phyloP scores from a whole-genome alignment of 1,284 basidiomycete species.

The Athelia sp. region DNA sequence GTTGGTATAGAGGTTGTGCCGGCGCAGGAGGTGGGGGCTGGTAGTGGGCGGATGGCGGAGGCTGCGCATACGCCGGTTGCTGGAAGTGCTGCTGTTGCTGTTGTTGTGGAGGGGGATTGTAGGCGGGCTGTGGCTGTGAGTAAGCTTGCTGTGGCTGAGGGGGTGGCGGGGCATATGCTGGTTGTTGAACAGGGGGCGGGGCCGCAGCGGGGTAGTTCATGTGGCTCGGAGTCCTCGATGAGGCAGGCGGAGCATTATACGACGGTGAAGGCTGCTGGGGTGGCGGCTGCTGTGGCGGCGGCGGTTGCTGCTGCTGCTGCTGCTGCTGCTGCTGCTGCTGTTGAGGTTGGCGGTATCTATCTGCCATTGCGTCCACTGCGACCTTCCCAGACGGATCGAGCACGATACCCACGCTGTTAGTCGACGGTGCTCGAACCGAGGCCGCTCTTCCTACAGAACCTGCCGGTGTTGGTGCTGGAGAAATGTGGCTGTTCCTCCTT shows the following conservation, averaged over 20 bases:
- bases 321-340: slow-evolving; percentile 23
- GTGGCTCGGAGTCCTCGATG: too few species aligned
- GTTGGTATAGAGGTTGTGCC: not conserved
- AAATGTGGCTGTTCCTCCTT: slow-evolving; percentile 25
- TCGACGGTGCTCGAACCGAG: slow-evolving; percentile 28
- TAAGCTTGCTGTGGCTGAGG: not conserved
- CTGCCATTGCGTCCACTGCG: slow-evolving; percentile 76
- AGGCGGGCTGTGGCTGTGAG: slow-evolving; percentile 5
- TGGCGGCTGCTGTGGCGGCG: not conserved
- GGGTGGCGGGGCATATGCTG: not conserved
- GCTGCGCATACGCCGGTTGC: slow-evolving; percentile 16
- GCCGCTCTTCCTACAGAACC: slow-evolving; percentile 7
- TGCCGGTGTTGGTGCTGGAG: slow-evolving; percentile 12
- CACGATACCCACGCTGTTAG: slow-evolving; percentile 62
- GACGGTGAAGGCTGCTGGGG: not conserved
- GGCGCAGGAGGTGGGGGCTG: not conserved
- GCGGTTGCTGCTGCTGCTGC: slow-evolving; percentile 17
- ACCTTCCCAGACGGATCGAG: slow-evolving; percentile 77
- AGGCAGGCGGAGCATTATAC: too few species aligned
- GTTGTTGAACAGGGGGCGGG: not conserved
- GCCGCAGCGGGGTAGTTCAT: not conserved
- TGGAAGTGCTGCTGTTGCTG: slow-evolving; percentile 27
- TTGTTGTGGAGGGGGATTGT: not conserved
- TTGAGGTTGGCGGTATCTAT: slow-evolving; percentile 37
- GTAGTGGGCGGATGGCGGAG: not conserved